Evolutionary conservation across 1,284 basidiomycete genomes (phyloP), one percentile per base, ranked within the genome.

Genomic region (Stygiomarasmius scandens): DNA sequence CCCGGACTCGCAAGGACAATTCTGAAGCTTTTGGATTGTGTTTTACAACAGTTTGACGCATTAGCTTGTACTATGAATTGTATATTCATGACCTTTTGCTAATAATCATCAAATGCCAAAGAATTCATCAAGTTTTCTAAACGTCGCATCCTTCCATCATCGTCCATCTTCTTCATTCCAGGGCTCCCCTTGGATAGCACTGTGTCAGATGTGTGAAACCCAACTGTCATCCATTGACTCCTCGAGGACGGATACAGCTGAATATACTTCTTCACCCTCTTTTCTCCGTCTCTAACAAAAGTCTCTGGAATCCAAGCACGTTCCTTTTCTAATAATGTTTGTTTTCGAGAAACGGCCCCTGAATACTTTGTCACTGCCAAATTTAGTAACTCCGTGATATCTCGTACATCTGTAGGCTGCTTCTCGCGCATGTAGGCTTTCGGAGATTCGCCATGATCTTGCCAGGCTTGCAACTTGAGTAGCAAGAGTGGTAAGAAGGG

Each of bases 401-500:
- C 81, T 14, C 56, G 61, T 45, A 73, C 75, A 59, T 84, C 82
- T 4, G 69, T 59, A 23, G 70, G 65, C 58, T 77, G 71, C 65
- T 81, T 82, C 3, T 55, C 59, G 29, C 61, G 63, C 66, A 77
- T 72, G 47, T 75, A 64, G 2, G 41, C 20, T 32, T 72, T 67
- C 2, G 52, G 19, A 20, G 77, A 73, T 1, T 60, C 63, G 11
- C 72, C 64, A 56, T 83, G 81, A 62, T 83, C 77, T 19, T 68
- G 62, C 82, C 82, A 84, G 0, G 72, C 80, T 58, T 79, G 75
- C 2, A 84, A 68, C 66, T 83, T 85, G 19, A 82, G 67, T 43
- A 83, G 66, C 2, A 84, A 67, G 9, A 82, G 71, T 5, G 73
- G 66, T 2, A 77, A 60, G 50, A 81, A 71, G 0, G 81, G 82